Evolutionary conservation across 129 eudicot species (phyloP), one percentile per base, ranked within the genome.

Genomic region (Ambrosia trifida): DNA sequence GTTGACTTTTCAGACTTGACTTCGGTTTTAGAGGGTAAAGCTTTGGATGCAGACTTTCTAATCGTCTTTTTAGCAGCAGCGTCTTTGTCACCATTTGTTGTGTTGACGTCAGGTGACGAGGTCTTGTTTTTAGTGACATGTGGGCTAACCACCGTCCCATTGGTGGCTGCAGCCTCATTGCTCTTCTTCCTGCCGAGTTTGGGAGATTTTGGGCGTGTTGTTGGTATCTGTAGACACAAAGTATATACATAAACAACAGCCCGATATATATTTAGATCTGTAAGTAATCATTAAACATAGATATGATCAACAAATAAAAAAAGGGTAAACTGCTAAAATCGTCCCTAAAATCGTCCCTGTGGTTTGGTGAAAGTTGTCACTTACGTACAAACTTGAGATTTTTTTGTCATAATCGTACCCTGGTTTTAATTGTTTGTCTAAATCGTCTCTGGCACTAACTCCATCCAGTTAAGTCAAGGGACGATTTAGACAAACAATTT

Each of bases 121-220:
- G 72, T 62, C 47, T 78, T 59, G 19, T 73, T 76, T 63, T 2
- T 62, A 50, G 38, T 62, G 36, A 71, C 65, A 24, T 35, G 72
- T 36, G 93, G 96, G 78, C 75, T 84, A 44, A 43, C 80, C 35
- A 74, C 32, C 2, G 84, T 36, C 53, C 85, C 85, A 38, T 64
- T 78, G 78, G 56, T 78, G 60, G 70, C 49, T 53, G 75, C 66
- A 50, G 65, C 72, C 58, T 71, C 52, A 16, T 76, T 68, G 78
- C 65, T 81, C 58, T 94, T 94, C 78, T 77, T 65, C 79, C 99
- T 86, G 73, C 99, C 99, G 36, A 94, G 96, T 79, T 90, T 94
- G 6, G 99, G 99, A 50, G 99, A 90, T 84, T 50, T 79, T 20
- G 97, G 70, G 31, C 99, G 99, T 8, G 99, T 94, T 9, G 91